Base-by-base conservation (phyloP, 176 grass and related monocot genomes). In the Pontederia crassipes region DNA sequence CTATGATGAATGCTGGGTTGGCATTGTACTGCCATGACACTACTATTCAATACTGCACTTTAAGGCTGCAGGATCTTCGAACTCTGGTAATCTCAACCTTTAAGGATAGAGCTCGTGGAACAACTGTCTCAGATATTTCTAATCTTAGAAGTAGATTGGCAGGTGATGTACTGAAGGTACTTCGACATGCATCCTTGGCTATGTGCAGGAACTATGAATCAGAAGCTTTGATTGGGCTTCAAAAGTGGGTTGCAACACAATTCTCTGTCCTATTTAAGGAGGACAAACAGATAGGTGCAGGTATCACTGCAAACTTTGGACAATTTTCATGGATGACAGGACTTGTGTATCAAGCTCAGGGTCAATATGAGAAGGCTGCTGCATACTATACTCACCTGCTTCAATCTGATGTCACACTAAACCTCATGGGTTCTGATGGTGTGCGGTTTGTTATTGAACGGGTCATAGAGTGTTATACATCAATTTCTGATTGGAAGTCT, bases 401-500 rank as follows among this genome's bases (percentile, higher is more conserved):
- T 52, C 92, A 96, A 62, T 90, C 81, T n/a, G 92, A 96, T 67
- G 83, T 87, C 54, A 75, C 67, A 50, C 75, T 96, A 71, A 45
- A 52, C 46, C 86, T 79, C 73, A 85, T 96, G 81, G 84, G 86
- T 54, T 96, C 92, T 48, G 92, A 90, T 80, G 86, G 81, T 52
- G 84, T 96, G 77, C 92, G 87, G 63, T 96, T 82, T 80, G 75
- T 90, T 57, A 89, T 96, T 72, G 76, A 84, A 55, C 83, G 92
- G 28, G 75, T 77, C 50, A 96, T 96, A 59, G 92, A 96, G 73
- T 96, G 92, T 66, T 88, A 90, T 77, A 90, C 86, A 64, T 84
- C 83, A 24, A 75, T 96, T 26, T 90, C 86, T 67, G 87, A 96
- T 82, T 96, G 92, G 92, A 90, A 90, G 75, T 90, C 87, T 57